Evolutionary conservation across 1,139 yeast genomes (phyloP), one percentile per base, ranked within the genome.

Genomic region (Spencermartinsiella ligniputridi): DNA sequence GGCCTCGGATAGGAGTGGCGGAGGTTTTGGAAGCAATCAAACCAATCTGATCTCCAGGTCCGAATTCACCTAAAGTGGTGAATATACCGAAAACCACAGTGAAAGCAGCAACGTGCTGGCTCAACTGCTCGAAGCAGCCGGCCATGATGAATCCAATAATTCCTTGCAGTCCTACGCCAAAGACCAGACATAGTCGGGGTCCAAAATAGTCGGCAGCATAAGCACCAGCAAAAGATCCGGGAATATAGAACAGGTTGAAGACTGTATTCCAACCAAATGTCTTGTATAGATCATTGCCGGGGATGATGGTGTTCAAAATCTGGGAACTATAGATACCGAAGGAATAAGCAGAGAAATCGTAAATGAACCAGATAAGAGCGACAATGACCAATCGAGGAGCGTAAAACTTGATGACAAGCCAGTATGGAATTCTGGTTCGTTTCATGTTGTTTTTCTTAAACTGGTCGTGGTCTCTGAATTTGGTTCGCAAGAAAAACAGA

Each of bases 261-360:
- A 90, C 92, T 50, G 86, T 85, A 63, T 84, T 86, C 97, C 97
- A 90, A 42, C 97, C 97, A 68, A 88, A 87, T 19, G 84, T 76
- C 62, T 81, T 76, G 67, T 83, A 82, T 51, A 87, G 66, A 55
- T 81, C 78, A 37, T 74, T 75, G 42, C 73, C 80, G 22, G 85
- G 80, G 49, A 85, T 77, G 47, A 87, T 69, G 37, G 68, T 64
- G 29, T 72, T 70, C 52, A 87, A 69, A 52, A 89, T 85, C 51
- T 74, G 73, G 17, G 89, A 69, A 11, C 95, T 83, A 67, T 83
- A 89, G 56, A 86, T 78, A 56, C 95, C 92, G 62, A 88, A 89
- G 0, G 96, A 85, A 64, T 89, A 90, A 11, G 82, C 78, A 22
- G 90, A 80, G 66, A 90, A 88, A 67, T 90, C 95, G 62, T 90